A percentile compares a stretch with the other conserved stretches of the same genome.
Conservation (phyloP, 805 yeast genomes). For the Saturnispora silvae region DNA sequence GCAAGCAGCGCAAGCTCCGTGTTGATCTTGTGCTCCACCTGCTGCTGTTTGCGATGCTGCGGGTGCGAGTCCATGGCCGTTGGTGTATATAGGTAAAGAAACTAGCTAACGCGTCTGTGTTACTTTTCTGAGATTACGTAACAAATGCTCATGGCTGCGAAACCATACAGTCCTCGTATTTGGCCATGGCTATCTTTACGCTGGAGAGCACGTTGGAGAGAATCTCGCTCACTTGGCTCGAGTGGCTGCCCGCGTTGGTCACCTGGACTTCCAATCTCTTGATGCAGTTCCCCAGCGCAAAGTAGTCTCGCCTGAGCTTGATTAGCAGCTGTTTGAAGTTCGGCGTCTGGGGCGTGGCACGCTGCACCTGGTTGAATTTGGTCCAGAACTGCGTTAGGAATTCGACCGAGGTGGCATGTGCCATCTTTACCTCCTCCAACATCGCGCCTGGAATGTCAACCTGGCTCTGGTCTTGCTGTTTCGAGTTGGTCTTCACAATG, state of each 20-base stretch:
- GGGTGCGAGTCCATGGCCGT: conserved; percentile 6
- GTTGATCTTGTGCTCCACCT: not conserved
- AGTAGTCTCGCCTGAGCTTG: conserved; percentile 34
- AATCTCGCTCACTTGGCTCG: conserved; percentile 15
- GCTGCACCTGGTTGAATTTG: conserved; percentile 35
- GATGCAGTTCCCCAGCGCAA: conserved; percentile 38
- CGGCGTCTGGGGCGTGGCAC: conserved; percentile 20
- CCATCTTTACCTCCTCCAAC: conserved; percentile 41
- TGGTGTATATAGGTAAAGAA: too few relatives aligned
- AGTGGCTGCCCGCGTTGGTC: conserved; percentile 8
- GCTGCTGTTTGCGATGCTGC: conserved; percentile 2
- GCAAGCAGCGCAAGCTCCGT: not conserved
- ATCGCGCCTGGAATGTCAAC: conserved; percentile 11
- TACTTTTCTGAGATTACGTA: too few relatives aligned
- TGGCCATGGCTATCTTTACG: conserved; percentile 34
- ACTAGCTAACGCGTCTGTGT: too few relatives aligned
- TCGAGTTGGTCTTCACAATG: conserved; percentile 40
- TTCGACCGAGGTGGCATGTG: conserved; percentile 67
- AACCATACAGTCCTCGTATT: conserved; percentile 34
- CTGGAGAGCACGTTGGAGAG: conserved; percentile 37
- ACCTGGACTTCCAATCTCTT: conserved; percentile 31
- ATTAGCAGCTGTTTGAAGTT: conserved; percentile 24
- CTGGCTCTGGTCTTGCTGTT: not conserved
- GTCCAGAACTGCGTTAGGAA: conserved; percentile 69
- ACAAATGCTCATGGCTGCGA: too few relatives aligned